phyloP scores from a whole-genome alignment of 768 basidiomycete species.

The Suillus placidus region DNA sequence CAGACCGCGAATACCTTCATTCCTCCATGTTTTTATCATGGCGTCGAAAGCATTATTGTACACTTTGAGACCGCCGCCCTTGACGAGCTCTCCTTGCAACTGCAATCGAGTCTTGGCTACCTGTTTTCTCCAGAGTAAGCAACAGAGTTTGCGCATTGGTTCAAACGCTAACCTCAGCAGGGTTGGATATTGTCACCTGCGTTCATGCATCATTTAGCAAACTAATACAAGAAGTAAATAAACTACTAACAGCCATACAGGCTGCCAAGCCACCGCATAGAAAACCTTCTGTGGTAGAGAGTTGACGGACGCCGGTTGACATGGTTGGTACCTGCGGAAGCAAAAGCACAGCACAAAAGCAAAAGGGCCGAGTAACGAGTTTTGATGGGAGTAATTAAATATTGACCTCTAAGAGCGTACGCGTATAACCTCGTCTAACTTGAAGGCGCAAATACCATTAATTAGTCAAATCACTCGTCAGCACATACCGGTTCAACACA shows the following conservation, averaged over 20 bases:
- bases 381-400: neutral
- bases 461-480: neutral
- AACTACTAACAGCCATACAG: constrained; percentile 74
- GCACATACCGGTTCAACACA: no score
- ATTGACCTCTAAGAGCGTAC: neutral
- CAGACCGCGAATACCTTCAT: constrained; percentile 89
- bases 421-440: no score
- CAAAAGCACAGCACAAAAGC: neutral
- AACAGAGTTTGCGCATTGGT: neutral
- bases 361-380: neutral
- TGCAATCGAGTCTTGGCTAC: constrained; percentile 96
- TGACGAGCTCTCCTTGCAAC: constrained; percentile 92
- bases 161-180: constrained; percentile 49
- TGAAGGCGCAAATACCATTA: neutral
- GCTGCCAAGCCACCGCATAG: constrained; percentile 90
- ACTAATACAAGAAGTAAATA: neutral
- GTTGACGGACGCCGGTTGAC: constrained; percentile 24
- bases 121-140: constrained; percentile 17
- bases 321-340: neutral
- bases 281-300: constrained; percentile 82
- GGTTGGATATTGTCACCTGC: constrained; percentile 64
- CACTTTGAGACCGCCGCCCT: constrained; percentile 67
- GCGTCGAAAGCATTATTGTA: constrained; percentile 92
- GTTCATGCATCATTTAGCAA: neutral
- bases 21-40: constrained; percentile 80